These are phyloP conservation scores for Fomes fomentarius DNA, from an alignment of 1,284 basidiomycete species.

Conservation along the genomic window DNA sequence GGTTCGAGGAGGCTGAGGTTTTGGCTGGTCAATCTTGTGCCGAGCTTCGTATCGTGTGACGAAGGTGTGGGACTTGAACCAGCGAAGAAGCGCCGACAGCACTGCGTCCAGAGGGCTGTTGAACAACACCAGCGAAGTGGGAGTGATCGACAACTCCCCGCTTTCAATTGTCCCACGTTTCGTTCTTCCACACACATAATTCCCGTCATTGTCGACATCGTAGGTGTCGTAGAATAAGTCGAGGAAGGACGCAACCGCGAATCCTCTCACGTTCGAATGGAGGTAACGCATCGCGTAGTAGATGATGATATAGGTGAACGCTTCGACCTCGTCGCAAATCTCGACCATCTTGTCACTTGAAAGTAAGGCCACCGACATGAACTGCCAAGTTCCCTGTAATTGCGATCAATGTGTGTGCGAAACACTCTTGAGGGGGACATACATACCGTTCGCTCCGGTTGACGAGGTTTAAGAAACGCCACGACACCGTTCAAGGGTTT, in stretches of 20 bases:
- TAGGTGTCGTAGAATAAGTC: constrained; percentile 3
- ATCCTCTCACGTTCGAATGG: not conserved
- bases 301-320: constrained; percentile 10
- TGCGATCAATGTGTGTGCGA: not conserved
- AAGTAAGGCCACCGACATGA: constrained; percentile 1
- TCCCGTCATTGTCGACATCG: not conserved
- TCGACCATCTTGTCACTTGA: not conserved
- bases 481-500: not conserved
- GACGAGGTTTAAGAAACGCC: not conserved
- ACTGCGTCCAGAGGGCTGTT: not conserved
- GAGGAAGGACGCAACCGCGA: not conserved
- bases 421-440: not conserved
- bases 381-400: constrained; percentile 7
- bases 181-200: not conserved
- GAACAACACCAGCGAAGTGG: not conserved
- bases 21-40: not conserved
- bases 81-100: not conserved
- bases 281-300: constrained; percentile 13
- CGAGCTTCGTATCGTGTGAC: not conserved
- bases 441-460: constrained; percentile 2
- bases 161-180: too few relatives aligned
- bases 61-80: not conserved
- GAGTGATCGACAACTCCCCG: too few relatives aligned
- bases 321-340: constrained; percentile 11
- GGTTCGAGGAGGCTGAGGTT: not conserved